These are phyloP conservation scores for Syncephalastrum monosporum DNA, from an alignment of 371 early-diverging fungal species.

Conservation along the genomic window DNA sequence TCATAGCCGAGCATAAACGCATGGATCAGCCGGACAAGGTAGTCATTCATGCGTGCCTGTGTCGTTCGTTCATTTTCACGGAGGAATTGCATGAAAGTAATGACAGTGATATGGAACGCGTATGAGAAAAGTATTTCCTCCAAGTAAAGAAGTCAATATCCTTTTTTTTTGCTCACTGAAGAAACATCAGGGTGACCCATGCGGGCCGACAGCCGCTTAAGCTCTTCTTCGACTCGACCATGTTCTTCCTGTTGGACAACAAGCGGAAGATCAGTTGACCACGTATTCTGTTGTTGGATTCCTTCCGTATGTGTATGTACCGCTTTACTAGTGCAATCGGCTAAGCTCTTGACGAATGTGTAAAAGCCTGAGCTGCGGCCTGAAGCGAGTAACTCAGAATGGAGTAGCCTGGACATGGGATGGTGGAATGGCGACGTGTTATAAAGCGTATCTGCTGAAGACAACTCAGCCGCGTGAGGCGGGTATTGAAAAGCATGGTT, in stretches of 20 bases:
- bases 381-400: slow-evolving; percentile 44
- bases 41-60: slow-evolving; percentile 44
- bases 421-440: too few species aligned
- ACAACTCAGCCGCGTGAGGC: too few species aligned
- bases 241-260: slow-evolving; percentile 33
- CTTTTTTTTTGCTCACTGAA: slow-evolving; percentile 24
- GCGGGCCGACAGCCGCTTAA: slow-evolving; percentile 19
- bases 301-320: slow-evolving; percentile 16
- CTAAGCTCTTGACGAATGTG: slow-evolving; percentile 30
- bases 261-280: not conserved
- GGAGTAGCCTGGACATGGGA: slow-evolving; percentile 8
- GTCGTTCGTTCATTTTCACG: not conserved
- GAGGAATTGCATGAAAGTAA: too few species aligned
- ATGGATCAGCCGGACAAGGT: slow-evolving; percentile 46
- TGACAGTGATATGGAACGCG: not conserved
- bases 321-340: slow-evolving; percentile 36
- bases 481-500: too few species aligned
- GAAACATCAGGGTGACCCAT: slow-evolving; percentile 41
- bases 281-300: not conserved
- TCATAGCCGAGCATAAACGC: slow-evolving; percentile 53
- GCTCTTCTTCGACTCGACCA: slow-evolving; percentile 26
- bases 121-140: not conserved
- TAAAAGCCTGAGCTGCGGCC: slow-evolving; percentile 31
- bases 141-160: not conserved
- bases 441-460: too few species aligned